A percentile compares a stretch with the other conserved stretches of the same genome.
Evolutionary conservation across 2,329 filamentous ascomycete species (phyloP).

Genomic region (Neopestalotiopsis clavispora): DNA sequence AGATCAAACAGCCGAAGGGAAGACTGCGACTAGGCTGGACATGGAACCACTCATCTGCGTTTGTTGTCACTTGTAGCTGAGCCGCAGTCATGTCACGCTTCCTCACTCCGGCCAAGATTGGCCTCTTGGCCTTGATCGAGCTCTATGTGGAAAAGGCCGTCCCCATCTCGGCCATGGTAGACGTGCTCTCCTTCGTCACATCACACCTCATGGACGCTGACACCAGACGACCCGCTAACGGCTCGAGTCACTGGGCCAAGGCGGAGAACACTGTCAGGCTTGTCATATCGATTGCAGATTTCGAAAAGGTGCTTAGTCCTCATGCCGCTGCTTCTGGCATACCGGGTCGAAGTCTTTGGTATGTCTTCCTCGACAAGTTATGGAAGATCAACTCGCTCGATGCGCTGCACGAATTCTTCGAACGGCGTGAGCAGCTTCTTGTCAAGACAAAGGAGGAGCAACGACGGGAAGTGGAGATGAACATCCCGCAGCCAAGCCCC

Average conservation of each 20-base stretch:
- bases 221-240: slow-evolving; percentile 35
- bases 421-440: slow-evolving; percentile 60
- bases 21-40: not conserved
- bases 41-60: not conserved
- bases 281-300: slow-evolving; percentile 60
- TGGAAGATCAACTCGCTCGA: slow-evolving; percentile 87
- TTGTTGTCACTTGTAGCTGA: not conserved
- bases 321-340: slow-evolving; percentile 60
- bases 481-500: slow-evolving; percentile 50
- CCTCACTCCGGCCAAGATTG: slow-evolving; percentile 87
- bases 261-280: slow-evolving; percentile 57
- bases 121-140: slow-evolving; percentile 78
- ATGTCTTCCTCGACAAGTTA: slow-evolving; percentile 78
- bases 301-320: slow-evolving; percentile 61
- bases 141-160: slow-evolving; percentile 78
- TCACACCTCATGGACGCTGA: slow-evolving; percentile 66
- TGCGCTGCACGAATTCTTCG: slow-evolving; percentile 78
- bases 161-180: slow-evolving; percentile 71
- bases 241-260: slow-evolving; percentile 48
- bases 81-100: slow-evolving; percentile 70
- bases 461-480: slow-evolving; percentile 58
- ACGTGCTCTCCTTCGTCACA: slow-evolving; percentile 80
- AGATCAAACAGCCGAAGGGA: not conserved
- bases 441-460: slow-evolving; percentile 66
- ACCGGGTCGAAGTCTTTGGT: slow-evolving; percentile 84